These are phyloP conservation scores for Paraconiothyrium brasiliense DNA, from an alignment of 2,329 filamentous ascomycete species.

Conservation along the genomic window DNA sequence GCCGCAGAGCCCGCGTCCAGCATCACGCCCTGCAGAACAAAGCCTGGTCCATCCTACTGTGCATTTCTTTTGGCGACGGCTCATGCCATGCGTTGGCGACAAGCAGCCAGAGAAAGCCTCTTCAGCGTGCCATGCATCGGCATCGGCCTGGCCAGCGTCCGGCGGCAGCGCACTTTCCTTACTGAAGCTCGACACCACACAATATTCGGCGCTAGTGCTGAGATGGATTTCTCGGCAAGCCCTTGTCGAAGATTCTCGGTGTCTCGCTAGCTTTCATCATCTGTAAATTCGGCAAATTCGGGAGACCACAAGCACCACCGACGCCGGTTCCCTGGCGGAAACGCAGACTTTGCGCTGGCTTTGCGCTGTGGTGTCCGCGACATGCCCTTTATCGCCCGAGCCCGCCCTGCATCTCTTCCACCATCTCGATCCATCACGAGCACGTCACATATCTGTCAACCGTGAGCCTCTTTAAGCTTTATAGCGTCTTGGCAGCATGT, in stretches of 20 bases:
- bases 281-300: background rate
- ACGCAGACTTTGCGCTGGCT: background rate
- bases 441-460: slow-evolving; percentile 19
- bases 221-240: background rate
- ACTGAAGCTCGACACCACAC: slow-evolving; percentile 7
- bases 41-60: background rate
- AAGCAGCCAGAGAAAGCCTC: background rate
- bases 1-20: background rate
- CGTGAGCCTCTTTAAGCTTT: slow-evolving; percentile 18
- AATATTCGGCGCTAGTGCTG: background rate
- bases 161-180: slow-evolving; percentile 1
- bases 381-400: slow-evolving; percentile 13
- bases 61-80: background rate
- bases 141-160: slow-evolving; percentile 5
- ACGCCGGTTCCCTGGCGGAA: background rate
- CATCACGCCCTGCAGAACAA: background rate
- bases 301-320: background rate
- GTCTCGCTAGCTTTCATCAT: background rate
- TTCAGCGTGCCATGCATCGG: slow-evolving; percentile 6
- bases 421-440: slow-evolving; percentile 21
- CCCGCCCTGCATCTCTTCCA: background rate
- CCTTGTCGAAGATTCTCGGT: background rate
- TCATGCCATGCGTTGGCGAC: slow-evolving; percentile 2
- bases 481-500: slow-evolving; percentile 22
- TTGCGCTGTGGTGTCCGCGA: background rate